phyloP scores from a whole-genome alignment of 441 rosid genomes.

The Geranium incanum region DNA sequence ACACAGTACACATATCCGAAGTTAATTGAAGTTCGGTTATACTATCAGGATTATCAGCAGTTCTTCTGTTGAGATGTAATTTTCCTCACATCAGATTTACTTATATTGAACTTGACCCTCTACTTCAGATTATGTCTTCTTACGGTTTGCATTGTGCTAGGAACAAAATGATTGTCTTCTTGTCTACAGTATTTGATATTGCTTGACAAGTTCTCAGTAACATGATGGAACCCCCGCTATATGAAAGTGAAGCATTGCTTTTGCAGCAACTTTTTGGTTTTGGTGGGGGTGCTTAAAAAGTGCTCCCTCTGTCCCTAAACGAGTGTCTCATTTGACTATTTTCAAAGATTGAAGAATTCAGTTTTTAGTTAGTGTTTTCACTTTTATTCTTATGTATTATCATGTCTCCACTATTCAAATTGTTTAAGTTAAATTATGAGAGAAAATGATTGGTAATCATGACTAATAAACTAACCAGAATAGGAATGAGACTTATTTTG shows the following conservation, averaged over 20 bases:
- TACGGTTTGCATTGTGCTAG: background rate
- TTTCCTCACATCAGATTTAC: background rate
- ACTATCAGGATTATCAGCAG: background rate
- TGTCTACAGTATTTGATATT: background rate
- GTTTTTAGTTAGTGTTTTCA: too few relatives aligned
- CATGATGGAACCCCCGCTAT: background rate
- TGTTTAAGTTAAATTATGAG: too few relatives aligned
- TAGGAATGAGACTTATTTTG: too few relatives aligned
- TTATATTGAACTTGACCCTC: background rate
- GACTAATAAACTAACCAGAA: too few relatives aligned
- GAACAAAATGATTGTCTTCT: background rate
- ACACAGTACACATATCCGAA: background rate
- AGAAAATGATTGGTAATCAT: too few relatives aligned
- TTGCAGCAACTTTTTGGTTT: background rate
- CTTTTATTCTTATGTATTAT: too few relatives aligned
- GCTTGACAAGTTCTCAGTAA: background rate
- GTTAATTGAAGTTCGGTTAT: background rate
- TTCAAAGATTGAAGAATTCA: too few relatives aligned
- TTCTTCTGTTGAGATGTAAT: background rate
- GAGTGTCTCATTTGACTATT: too few relatives aligned
- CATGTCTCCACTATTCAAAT: too few relatives aligned
- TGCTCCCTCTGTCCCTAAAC: too few relatives aligned
- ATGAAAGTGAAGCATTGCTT: background rate
- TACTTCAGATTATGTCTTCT: background rate
- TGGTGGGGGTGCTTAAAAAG: background rate